Percentiles rank a stretch among this genome's conserved stretches.
phyloP scores from a whole-genome alignment of 1,284 basidiomycete species.

The Limonomyces culmigenus region DNA sequence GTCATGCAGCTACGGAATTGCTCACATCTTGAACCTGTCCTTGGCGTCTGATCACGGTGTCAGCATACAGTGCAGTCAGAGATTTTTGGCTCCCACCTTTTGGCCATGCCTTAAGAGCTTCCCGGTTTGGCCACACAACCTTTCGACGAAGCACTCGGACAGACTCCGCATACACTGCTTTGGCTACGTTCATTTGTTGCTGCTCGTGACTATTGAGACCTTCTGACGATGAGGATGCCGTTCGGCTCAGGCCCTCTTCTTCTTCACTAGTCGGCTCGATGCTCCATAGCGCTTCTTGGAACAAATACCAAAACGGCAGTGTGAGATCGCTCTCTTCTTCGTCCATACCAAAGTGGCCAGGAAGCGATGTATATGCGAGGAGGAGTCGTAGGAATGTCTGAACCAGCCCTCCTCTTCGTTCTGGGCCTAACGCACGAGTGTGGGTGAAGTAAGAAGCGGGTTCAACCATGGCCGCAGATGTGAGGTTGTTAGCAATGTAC shows the following conservation, averaged over 20 bases:
- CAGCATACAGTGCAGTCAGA: slow-evolving; percentile 1
- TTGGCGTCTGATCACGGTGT: slow-evolving; percentile 34
- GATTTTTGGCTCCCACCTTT: slow-evolving; percentile 33
- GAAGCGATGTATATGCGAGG: slow-evolving; percentile 60
- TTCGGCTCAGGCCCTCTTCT: slow-evolving; percentile 10
- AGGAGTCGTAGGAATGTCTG: slow-evolving; percentile 59
- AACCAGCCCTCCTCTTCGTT: slow-evolving; percentile 27
- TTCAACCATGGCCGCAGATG: slow-evolving; percentile 19
- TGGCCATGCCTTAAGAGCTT: slow-evolving; percentile 33
- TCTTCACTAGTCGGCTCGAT: slow-evolving; percentile 26
- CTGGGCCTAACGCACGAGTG: slow-evolving; percentile 9
- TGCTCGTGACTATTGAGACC: slow-evolving; percentile 13
- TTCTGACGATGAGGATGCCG: slow-evolving; percentile 1
- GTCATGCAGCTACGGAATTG: slow-evolving; percentile 11
- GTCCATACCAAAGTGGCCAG: slow-evolving; percentile 62
- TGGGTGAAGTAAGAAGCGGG: slow-evolving; percentile 10
- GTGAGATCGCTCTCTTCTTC: slow-evolving; percentile 80
- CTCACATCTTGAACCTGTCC: slow-evolving; percentile 62
- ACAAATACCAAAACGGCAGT: slow-evolving; percentile 73
- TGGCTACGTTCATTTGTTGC: slow-evolving; percentile 40
- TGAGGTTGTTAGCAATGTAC: slow-evolving; percentile 62
- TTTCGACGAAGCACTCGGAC: slow-evolving; percentile 58
- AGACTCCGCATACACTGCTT: slow-evolving; percentile 63
- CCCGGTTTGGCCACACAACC: slow-evolving; percentile 46
- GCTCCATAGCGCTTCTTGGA: slow-evolving; percentile 78